Conservation (phyloP, 768 basidiomycete species). For the Lactarius indigo region DNA sequence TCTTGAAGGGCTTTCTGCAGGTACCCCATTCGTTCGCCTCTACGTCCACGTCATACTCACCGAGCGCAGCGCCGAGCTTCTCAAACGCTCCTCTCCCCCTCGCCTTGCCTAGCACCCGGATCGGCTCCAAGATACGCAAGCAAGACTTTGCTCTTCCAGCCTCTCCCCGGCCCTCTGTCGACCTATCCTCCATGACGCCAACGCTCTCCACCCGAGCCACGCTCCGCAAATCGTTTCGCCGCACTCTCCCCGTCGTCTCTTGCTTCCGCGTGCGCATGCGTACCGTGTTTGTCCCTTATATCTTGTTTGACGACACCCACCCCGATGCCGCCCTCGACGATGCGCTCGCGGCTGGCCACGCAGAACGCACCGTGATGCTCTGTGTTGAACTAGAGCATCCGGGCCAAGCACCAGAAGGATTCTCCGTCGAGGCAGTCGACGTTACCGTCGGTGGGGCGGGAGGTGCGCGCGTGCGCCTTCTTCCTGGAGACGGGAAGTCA, state of each 20-base stretch:
- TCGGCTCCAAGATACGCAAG: conserved; percentile 65
- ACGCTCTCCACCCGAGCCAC: conserved; percentile 48
- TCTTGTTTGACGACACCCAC: conserved; percentile 48
- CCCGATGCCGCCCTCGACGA: conserved; percentile 37
- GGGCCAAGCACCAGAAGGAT: conserved; percentile 60
- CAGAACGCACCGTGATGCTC: conserved; percentile 83
- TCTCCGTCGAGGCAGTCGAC: conserved; percentile 71
- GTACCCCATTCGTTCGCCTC: conserved; percentile 33
- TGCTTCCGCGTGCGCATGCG: conserved; percentile 91
- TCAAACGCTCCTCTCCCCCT: conserved; percentile 34
- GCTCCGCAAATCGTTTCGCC: conserved; percentile 81
- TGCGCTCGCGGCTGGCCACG: conserved; percentile 61
- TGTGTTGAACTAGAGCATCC: conserved; percentile 89
- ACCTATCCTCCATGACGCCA: conserved; percentile 29
- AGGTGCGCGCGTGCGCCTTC: conserved; percentile 46
- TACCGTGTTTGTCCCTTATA: conserved; percentile 87
- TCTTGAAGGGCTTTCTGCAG: conserved; percentile 61
- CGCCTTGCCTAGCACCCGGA: conserved; percentile 62
- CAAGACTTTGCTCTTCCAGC: conserved; percentile 60
- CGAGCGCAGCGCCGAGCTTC: conserved; percentile 44
- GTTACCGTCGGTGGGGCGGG: conserved; percentile 67
- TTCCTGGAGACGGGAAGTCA: conserved; percentile 47
- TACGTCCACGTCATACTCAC: conserved; percentile 5
- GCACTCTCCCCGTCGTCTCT: conserved; percentile 71
- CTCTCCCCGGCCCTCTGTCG: conserved; percentile 40